A percentile compares a stretch with the other conserved stretches of the same genome.
These are phyloP conservation scores for Collariella sp. DNA, from an alignment of 495 filamentous ascomycete species.

Conservation along the genomic window DNA sequence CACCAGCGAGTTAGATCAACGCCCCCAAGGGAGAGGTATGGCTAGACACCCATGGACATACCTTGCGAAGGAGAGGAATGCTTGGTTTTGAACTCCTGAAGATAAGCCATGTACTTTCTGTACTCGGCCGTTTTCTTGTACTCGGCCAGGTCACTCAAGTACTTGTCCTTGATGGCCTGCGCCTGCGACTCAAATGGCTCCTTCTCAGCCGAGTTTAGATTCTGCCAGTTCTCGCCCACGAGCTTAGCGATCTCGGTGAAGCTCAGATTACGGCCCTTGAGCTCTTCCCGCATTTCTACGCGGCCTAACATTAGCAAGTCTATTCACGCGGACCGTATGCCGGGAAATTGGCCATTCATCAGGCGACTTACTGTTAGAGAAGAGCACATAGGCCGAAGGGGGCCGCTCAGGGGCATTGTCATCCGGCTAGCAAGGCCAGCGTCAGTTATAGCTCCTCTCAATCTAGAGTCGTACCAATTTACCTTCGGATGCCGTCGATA, in stretches of 20 bases:
- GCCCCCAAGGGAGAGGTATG: not conserved
- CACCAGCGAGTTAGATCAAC: too few relatives aligned
- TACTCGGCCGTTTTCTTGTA: slow-evolving; percentile 65
- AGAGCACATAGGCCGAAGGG: slow-evolving; percentile 74
- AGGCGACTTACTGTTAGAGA: slow-evolving; percentile 61
- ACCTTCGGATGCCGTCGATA: slow-evolving; percentile 76
- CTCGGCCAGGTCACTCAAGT: slow-evolving; percentile 53
- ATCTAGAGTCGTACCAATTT: slow-evolving; percentile 10
- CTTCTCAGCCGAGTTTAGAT: slow-evolving; percentile 51
- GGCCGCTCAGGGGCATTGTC: slow-evolving; percentile 70
- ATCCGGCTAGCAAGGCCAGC: slow-evolving; percentile 45
- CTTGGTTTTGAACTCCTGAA: slow-evolving; percentile 65
- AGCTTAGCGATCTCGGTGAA: slow-evolving; percentile 78
- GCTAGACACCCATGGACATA: slow-evolving; percentile 10
- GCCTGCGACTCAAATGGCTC: slow-evolving; percentile 65
- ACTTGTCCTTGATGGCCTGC: slow-evolving; percentile 59
- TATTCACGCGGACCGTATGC: not conserved
- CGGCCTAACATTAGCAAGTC: not conserved
- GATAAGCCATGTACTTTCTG: slow-evolving; percentile 54
- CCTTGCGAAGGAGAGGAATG: slow-evolving; percentile 44
- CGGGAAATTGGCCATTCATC: too few relatives aligned
- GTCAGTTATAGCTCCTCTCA: not conserved
- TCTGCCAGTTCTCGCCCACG: slow-evolving; percentile 74
- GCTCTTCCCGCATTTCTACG: slow-evolving; percentile 61
- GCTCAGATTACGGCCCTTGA: slow-evolving; percentile 62